These are phyloP conservation scores for Yamadazyma trypodendri DNA, from an alignment of 1,139 yeast species.

Conservation along the genomic window DNA sequence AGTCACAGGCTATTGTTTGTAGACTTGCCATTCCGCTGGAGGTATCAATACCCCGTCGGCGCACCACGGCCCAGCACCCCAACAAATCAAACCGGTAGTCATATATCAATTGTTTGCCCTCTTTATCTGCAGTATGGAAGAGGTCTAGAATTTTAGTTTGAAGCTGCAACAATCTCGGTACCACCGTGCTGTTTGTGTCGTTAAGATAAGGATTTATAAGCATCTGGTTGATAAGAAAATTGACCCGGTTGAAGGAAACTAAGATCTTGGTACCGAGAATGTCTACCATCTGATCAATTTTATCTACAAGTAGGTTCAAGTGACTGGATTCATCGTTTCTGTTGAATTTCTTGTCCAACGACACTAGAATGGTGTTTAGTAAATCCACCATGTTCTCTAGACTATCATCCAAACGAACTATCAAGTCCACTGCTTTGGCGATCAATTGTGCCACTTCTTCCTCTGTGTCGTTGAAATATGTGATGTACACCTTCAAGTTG, in stretches of 20 bases:
- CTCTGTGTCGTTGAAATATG: conserved; percentile 26
- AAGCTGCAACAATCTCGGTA: conserved; percentile 17
- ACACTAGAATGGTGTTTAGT: conserved; percentile 11
- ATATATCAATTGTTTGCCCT: conserved; percentile 20
- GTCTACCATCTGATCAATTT: conserved; percentile 6
- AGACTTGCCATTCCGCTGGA: conserved; percentile 1
- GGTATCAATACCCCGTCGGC: conserved; percentile 6
- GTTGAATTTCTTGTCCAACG: conserved; percentile 15
- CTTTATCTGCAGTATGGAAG: conserved; percentile 14
- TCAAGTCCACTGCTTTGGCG: conserved; percentile 13
- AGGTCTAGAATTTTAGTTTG: conserved; percentile 18
- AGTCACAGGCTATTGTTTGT: conserved; percentile 6
- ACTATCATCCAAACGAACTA: conserved; percentile 4
- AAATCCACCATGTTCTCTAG: conserved; percentile 10
- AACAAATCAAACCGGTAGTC: conserved; percentile 36
- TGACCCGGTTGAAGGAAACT: conserved; percentile 29
- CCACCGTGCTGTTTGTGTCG: conserved; percentile 18
- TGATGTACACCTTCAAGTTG: conserved; percentile 35
- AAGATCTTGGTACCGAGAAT: conserved; percentile 12
- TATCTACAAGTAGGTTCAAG: conserved; percentile 8
- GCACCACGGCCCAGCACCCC: conserved; percentile 28
- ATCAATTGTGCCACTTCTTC: conserved; percentile 43
- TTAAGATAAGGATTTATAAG: conserved; percentile 27
- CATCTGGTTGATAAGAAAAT: conserved; percentile 29
- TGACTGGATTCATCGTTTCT: conserved; percentile 10